Base-by-base conservation (phyloP, 192 early-diverging fungal species). In the Entomortierella lignicola region DNA sequence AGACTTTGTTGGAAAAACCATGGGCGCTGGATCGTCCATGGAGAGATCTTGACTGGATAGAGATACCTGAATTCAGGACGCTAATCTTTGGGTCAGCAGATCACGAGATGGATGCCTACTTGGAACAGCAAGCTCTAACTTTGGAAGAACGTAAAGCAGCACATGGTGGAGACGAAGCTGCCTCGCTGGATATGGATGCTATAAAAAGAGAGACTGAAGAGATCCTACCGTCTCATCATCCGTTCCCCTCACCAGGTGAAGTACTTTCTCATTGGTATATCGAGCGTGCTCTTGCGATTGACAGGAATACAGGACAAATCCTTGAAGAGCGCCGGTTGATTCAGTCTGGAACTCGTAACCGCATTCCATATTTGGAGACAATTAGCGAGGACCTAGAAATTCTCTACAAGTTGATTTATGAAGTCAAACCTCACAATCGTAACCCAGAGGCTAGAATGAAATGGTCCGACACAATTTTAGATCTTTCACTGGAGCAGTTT, bases 1-100 rank as follows among this genome's bases (percentile, higher is more conserved):
- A 34, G 20, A 62, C 62, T 4, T 31, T 12, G 8, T 18, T 48
- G 30, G 82, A 83, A 4, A 73, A 62, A 44, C 72, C 48, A 31
- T 71, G 77, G 29, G 81, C 81, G 80, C 55, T 59, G 21, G 82
- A 83, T 51, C 66, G 85, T 31, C 84, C 89, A 6, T 91, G 91
- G 91, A 73, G 89, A 47, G 80, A 84, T 18, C 29, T 71, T 12
- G 93, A 93, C 66, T 86, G 84, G 83, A 88, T 87, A 0, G 90
- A 93, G 32, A 68, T 73, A 20, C 68, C 68, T 12, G 79, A 74
- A 10, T 63, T 90, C 5, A 55, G 69, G 55, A 82, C 82, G 13
- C 61, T 73, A 17, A 53, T 91, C 11, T 67, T 82, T 17, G 80
- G 72, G 27, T 63, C 80, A 10, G 55, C 72, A 20, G 55, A 75